Percentiles rank a stretch among this genome's conserved stretches.
These are phyloP conservation scores for Cotoneaster glaucophyllus DNA, from an alignment of 306 rosid genomes.

Conservation along the genomic window DNA sequence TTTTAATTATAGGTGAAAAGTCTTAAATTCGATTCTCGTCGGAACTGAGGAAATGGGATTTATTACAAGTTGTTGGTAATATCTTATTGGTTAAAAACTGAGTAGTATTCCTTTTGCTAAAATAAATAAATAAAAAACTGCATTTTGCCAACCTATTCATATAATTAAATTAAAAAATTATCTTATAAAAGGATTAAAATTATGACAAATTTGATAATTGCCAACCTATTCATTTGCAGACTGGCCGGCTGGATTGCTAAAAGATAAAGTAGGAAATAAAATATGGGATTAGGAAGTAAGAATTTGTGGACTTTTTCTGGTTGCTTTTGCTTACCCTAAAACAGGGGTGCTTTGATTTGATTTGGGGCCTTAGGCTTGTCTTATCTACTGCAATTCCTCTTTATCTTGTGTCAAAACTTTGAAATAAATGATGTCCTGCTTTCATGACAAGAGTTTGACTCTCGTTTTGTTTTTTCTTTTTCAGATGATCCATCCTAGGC, in stretches of 20 bases:
- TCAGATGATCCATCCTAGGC: too few relatives aligned
- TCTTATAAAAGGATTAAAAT: neutral
- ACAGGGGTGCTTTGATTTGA: conserved; percentile 1
- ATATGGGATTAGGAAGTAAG: neutral
- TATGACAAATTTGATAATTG: too few relatives aligned
- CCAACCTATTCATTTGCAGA: too few relatives aligned
- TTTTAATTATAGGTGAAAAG: too few relatives aligned
- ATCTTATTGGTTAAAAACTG: neutral
- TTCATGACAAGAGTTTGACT: neutral
- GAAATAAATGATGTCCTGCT: too few relatives aligned
- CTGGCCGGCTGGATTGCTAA: neutral
- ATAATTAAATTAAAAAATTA: neutral
- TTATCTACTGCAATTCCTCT: neutral
- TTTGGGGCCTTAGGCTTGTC: neutral
- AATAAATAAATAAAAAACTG: too few relatives aligned
- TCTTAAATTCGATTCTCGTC: too few relatives aligned
- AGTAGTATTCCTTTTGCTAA: too few relatives aligned
- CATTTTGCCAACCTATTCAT: neutral
- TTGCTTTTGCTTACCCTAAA: conserved; percentile 7
- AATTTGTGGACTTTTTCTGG: neutral
- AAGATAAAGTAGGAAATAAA: neutral
- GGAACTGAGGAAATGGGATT: neutral
- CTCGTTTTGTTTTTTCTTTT: neutral
- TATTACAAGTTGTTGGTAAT: neutral
- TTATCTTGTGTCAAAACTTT: too few relatives aligned